Evolutionary conservation across 2,329 filamentous ascomycete genomes (phyloP).

Genomic region (Arthrobotrys entomopaga): DNA sequence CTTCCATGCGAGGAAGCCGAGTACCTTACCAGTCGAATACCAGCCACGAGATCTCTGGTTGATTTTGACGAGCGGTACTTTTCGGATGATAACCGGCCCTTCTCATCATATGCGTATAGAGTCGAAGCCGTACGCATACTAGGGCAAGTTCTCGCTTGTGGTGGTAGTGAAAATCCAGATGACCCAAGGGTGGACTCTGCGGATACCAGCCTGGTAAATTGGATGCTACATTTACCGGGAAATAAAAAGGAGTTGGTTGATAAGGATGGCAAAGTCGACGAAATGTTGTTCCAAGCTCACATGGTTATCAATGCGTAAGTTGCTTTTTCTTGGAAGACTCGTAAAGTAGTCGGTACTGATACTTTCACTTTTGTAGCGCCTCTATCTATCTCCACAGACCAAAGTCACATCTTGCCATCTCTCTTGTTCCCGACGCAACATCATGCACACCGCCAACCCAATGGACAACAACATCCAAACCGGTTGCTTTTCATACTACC

Average conservation of each 20-base stretch:
- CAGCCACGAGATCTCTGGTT: constrained; percentile 72
- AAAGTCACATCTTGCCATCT: constrained; percentile 75
- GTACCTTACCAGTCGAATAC: constrained; percentile 70
- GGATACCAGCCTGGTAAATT: constrained; percentile 73
- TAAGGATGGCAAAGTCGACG: constrained; percentile 77
- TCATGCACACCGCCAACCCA: constrained; percentile 72
- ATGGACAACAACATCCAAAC: constrained; percentile 61
- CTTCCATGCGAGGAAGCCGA: constrained; percentile 86
- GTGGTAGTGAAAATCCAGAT: constrained; percentile 62
- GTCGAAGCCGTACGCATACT: constrained; percentile 83
- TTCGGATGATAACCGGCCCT: constrained; percentile 73
- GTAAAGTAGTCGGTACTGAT: background rate
- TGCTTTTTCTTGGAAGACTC: background rate
- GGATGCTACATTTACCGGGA: constrained; percentile 80
- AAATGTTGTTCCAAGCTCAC: constrained; percentile 90
- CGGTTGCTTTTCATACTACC: constrained; percentile 74
- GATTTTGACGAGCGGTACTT: constrained; percentile 84
- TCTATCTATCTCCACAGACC: constrained; percentile 82
- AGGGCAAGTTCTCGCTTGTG: constrained; percentile 74
- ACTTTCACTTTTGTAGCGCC: constrained; percentile 59
- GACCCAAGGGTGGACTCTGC: constrained; percentile 71
- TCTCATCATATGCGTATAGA: constrained; percentile 86
- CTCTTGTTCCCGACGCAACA: constrained; percentile 70
- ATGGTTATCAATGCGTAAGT: constrained; percentile 73
- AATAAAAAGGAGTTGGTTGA: constrained; percentile 76